Evolutionary conservation across 768 basidiomycete genomes (phyloP).

Genomic region (Auriscalpium microsporum): DNA sequence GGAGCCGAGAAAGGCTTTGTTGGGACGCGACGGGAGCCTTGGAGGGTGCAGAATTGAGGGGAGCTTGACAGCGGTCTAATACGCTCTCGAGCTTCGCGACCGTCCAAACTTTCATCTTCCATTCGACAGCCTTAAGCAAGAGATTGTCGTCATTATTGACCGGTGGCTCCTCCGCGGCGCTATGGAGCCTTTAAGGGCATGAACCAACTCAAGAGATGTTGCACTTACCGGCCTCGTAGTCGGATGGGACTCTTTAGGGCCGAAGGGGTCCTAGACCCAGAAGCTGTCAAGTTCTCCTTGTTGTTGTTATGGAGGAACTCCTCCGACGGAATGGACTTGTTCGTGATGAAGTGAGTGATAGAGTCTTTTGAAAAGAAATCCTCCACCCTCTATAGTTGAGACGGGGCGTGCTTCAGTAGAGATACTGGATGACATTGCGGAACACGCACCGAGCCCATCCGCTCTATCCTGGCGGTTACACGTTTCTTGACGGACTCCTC

Average conservation of each 20-base stretch:
- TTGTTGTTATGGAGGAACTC: slow-evolving; percentile 40
- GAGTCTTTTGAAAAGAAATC: slow-evolving; percentile 77
- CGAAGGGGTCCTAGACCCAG: slow-evolving; percentile 18
- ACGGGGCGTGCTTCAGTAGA: slow-evolving; percentile 1
- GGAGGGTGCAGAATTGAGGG: slow-evolving; percentile 21
- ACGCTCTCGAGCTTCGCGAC: slow-evolving; percentile 64
- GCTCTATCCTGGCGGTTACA: slow-evolving; percentile 48
- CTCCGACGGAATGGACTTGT: slow-evolving; percentile 31
- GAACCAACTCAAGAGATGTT: not conserved
- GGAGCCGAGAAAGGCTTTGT: slow-evolving; percentile 46
- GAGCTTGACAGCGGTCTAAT: slow-evolving; percentile 52
- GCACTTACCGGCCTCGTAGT: slow-evolving; percentile 46
- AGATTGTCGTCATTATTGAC: slow-evolving; percentile 32
- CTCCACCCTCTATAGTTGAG: slow-evolving; percentile 55
- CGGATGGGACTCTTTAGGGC: slow-evolving; percentile 59
- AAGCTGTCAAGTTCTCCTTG: slow-evolving; percentile 52
- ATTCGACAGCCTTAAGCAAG: slow-evolving; percentile 55
- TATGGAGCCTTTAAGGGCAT: slow-evolving; percentile 1
- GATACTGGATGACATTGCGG: not conserved
- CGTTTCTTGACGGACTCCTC: slow-evolving; percentile 27
- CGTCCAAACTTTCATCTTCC: slow-evolving; percentile 85
- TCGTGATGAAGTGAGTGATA: slow-evolving; percentile 81
- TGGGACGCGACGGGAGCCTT: slow-evolving; percentile 22
- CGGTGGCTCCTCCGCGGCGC: slow-evolving; percentile 24
- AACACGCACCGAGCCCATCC: slow-evolving; percentile 71